Base-by-base conservation (phyloP, 2,329 filamentous ascomycete species). In the Pseudophaeomoniella oleicola region DNA sequence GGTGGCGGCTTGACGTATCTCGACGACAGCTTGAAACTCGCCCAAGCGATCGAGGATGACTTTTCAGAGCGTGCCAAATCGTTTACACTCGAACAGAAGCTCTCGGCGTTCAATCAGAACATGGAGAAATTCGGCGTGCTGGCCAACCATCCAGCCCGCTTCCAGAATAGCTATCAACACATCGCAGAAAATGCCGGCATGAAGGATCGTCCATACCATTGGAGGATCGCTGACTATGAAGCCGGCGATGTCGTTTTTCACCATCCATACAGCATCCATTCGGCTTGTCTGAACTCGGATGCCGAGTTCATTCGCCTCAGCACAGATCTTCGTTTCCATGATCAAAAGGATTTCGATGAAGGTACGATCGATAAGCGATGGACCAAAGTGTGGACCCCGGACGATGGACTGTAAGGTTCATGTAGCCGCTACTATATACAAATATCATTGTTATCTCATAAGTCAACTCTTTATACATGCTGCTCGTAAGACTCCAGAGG, bases 1-100 rank as follows among this genome's bases (percentile, higher is more conserved):
- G 60, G 60, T 4, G 59, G 61, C 3, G 62, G 60, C 0, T 44
- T 64, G 30, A 59, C 62, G 41, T 64, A 64, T 39, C 50, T 64
- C 6, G 56, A 60, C 19, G 46, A 59, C 38, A 55, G 51, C 10
- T 48, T 46, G 9, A 39, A 48, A 0, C 47, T 63, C 6, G 60
- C 59, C 3, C 41, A 50, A 34, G 47, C 50, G 13, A 55, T 62
- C 33, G 62, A 64, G 42, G 46, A 45, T 3, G 57, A 60, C 13
- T 64, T 60, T 41, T 54, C 43, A 11, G 35, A 41, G 17, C 42
- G 48, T 4, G 43, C 42, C 2, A 41, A 46, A 30, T 32, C 43
- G 9, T 48, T 59, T 36, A 51, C 48, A 5, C 36, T 40, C 4
- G 52, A 57, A 41, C 52, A 62, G 38, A 43, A 45, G 10, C 47